Percentiles rank a stretch among this genome's conserved stretches.
phyloP scores from a whole-genome alignment of 2,329 filamentous ascomycete genomes.

The Amesomyces nigricolor region DNA sequence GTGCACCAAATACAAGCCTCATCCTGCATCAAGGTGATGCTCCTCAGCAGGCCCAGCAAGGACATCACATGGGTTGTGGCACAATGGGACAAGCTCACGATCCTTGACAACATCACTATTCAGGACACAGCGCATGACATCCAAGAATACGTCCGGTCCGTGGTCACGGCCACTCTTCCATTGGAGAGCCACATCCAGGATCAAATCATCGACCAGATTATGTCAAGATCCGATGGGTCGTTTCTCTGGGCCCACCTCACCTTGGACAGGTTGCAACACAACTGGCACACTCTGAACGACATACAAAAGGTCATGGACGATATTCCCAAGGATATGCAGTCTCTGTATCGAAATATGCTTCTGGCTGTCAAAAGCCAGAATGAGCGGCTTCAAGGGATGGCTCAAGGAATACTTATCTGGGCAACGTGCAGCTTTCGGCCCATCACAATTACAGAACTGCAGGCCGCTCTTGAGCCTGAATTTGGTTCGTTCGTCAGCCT shows the following conservation, averaged over 20 bases:
- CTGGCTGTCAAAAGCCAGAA: neutral
- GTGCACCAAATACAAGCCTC: neutral
- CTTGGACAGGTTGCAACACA: neutral
- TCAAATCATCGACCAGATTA: neutral
- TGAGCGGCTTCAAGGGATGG: neutral
- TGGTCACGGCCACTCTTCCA: neutral
- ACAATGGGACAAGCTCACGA: neutral
- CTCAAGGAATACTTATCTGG: constrained; percentile 6
- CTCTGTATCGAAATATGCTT: constrained; percentile 5
- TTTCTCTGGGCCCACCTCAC: constrained; percentile 9
- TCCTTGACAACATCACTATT: neutral
- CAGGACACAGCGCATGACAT: constrained; percentile 2
- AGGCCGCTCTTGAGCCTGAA: constrained; percentile 3
- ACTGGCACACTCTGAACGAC: constrained; percentile 7
- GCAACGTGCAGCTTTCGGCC: constrained; percentile 3
- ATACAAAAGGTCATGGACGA: neutral
- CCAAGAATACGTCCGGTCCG: neutral
- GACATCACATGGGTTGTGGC: neutral
- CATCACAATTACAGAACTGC: neutral
- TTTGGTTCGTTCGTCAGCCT: constrained; percentile 4
- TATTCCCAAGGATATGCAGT: constrained; percentile 4
- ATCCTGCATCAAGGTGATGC: neutral
- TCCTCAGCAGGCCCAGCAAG: constrained; percentile 4
- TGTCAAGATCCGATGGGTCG: constrained; percentile 3
- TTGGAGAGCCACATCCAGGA: neutral